Percentiles rank a stretch among this genome's conserved stretches.
Evolutionary conservation across 2,329 filamentous ascomycete genomes (phyloP).

Genomic region (Plectosphaerella cucumerina): DNA sequence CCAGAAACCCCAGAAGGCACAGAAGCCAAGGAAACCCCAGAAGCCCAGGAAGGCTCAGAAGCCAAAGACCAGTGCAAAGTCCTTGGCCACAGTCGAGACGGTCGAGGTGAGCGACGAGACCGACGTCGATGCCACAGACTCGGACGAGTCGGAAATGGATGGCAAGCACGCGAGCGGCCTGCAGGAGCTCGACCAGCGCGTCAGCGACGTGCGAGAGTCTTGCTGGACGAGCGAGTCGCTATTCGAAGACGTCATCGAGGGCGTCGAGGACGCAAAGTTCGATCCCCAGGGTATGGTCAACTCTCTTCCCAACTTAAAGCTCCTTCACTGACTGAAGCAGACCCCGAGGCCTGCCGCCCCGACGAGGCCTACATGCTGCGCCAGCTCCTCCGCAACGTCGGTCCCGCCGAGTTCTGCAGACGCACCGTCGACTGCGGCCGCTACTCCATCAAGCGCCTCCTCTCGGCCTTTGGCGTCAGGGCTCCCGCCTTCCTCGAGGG

Average conservation of each 20-base stretch:
- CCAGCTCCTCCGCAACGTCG: conserved; percentile 67
- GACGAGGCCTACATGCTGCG: conserved; percentile 67
- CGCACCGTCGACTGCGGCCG: conserved; percentile 64
- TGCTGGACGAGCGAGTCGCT: conserved; percentile 60
- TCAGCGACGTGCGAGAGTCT: conserved; percentile 47
- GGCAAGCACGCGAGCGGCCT: conserved; percentile 22
- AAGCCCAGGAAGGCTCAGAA: neutral
- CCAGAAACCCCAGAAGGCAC: too few species aligned
- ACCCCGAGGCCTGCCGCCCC: conserved; percentile 55
- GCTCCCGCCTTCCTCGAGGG: conserved; percentile 72
- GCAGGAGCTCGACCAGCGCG: conserved; percentile 44
- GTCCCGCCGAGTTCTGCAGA: conserved; percentile 73
- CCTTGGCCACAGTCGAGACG: neutral
- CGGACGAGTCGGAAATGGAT: neutral
- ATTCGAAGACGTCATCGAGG: conserved; percentile 58
- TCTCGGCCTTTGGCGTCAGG: conserved; percentile 79
- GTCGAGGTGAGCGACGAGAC: neutral
- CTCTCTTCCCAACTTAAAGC: conserved; percentile 5
- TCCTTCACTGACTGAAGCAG: conserved; percentile 11
- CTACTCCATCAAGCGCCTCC: conserved; percentile 76
- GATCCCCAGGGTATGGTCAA: conserved; percentile 37
- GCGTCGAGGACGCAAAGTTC: conserved; percentile 46
- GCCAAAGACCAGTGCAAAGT: neutral
- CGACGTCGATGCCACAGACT: neutral
- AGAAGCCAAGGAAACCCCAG: too few species aligned